Percentiles rank a stretch among this genome's conserved stretches.
Evolutionary conservation across 768 basidiomycete species (phyloP).

Genomic region (Chalciporus piperatus): DNA sequence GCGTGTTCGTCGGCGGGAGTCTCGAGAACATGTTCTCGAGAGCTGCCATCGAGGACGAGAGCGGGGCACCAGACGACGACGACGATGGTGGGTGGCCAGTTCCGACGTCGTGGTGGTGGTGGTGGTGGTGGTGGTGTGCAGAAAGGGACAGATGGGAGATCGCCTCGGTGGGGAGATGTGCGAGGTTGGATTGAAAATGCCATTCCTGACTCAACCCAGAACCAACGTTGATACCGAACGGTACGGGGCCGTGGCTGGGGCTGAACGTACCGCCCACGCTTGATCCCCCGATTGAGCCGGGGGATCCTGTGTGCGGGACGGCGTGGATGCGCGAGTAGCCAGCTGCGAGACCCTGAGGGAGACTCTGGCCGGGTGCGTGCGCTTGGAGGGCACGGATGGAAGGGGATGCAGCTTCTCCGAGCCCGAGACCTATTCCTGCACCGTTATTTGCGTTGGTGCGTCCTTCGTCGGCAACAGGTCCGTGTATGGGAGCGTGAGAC

Average conservation of each 20-base stretch:
- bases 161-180: slow-evolving; percentile 16
- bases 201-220: slow-evolving; percentile 22
- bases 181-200: slow-evolving; percentile 27
- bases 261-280: slow-evolving; percentile 29
- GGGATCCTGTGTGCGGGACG: slow-evolving; percentile 41
- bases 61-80: slow-evolving; percentile 8
- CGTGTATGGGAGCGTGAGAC: slow-evolving; percentile 26
- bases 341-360: slow-evolving; percentile 89
- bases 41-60: slow-evolving; percentile 24
- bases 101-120: slow-evolving; percentile 19
- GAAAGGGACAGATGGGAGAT: slow-evolving; percentile 24
- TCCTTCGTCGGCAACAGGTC: slow-evolving; percentile 27
- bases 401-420: slow-evolving; percentile 51
- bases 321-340: slow-evolving; percentile 91
- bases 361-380: slow-evolving; percentile 87
- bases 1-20: slow-evolving; percentile 27
- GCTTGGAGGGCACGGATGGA: slow-evolving; percentile 76
- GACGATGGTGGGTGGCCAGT: not conserved
- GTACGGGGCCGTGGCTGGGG: slow-evolving; percentile 30
- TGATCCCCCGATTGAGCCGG: slow-evolving; percentile 29
- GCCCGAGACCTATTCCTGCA: slow-evolving; percentile 16
- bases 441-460: slow-evolving; percentile 13
- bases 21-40: slow-evolving; percentile 57
- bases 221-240: slow-evolving; percentile 30
- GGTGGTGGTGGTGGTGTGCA: too few relatives aligned